These are phyloP conservation scores for Buddleja alternifolia DNA, from an alignment of 257 asterid species.

Conservation along the genomic window DNA sequence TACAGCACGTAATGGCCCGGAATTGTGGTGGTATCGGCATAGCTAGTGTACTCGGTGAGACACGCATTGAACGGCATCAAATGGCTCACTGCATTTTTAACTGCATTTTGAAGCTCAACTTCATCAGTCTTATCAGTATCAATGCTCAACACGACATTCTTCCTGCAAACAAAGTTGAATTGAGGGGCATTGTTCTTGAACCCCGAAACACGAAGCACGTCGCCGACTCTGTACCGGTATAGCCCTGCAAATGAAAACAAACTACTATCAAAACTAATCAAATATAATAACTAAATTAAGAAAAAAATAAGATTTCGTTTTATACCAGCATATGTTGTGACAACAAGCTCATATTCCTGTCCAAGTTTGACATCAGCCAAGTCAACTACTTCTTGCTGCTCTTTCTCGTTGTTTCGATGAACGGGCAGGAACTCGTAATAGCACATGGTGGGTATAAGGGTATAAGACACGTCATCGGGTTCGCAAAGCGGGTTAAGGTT, in stretches of 20 bases:
- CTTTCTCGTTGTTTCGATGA: slow-evolving; percentile 54
- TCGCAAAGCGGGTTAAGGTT: slow-evolving; percentile 63
- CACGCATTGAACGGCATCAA: slow-evolving; percentile 54
- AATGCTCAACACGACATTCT: slow-evolving; percentile 66
- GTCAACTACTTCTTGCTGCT: slow-evolving; percentile 59
- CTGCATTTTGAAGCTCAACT: slow-evolving; percentile 72
- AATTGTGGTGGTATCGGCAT: slow-evolving; percentile 49
- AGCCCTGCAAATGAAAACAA: slow-evolving; percentile 41
- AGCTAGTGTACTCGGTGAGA: slow-evolving; percentile 65
- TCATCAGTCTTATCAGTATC: slow-evolving; percentile 74
- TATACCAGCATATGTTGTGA: slow-evolving; percentile 73
- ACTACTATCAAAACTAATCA: not conserved
- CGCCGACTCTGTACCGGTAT: slow-evolving; percentile 69
- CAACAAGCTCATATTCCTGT: slow-evolving; percentile 67
- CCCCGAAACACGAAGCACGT: slow-evolving; percentile 64
- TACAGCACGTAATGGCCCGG: slow-evolving; percentile 68
- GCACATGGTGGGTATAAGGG: slow-evolving; percentile 70
- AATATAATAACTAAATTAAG: not conserved
- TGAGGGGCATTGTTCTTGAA: slow-evolving; percentile 80
- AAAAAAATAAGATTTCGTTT: not conserved
- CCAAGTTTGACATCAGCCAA: slow-evolving; percentile 66
- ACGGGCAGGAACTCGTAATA: slow-evolving; percentile 70
- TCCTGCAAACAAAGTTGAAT: slow-evolving; percentile 69
- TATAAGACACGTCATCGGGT: slow-evolving; percentile 63
- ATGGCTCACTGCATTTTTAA: slow-evolving; percentile 56